Evolutionary conservation across 345 rosid species (phyloP).

Genomic region (Lumnitzera littorea): DNA sequence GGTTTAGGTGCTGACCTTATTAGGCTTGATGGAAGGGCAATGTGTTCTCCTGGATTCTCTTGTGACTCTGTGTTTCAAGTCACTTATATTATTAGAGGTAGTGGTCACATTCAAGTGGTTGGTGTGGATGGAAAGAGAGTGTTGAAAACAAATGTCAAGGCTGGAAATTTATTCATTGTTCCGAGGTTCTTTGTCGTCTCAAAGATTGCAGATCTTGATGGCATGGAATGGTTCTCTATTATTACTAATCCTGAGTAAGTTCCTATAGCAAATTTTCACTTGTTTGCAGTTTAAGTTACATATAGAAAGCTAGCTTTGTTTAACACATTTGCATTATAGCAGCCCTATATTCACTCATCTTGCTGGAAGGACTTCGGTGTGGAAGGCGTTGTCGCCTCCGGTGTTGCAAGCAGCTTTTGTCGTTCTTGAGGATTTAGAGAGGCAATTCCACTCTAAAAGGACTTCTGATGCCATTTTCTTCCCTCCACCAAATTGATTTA

Average conservation of each 20-base stretch:
- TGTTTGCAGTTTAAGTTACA: constrained; percentile 73
- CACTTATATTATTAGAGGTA: constrained; percentile 66
- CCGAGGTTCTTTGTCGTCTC: constrained; percentile 87
- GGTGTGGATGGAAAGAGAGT: constrained; percentile 70
- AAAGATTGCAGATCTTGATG: constrained; percentile 76
- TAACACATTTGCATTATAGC: constrained; percentile 4
- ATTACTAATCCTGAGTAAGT: constrained; percentile 75
- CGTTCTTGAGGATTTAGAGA: constrained; percentile 48
- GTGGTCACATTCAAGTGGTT: constrained; percentile 74
- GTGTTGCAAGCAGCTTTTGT: constrained; percentile 75
- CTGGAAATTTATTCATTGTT: constrained; percentile 65
- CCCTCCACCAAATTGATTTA: constrained; percentile 51
- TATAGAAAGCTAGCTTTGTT: constrained; percentile 39
- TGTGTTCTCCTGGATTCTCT: constrained; percentile 98
- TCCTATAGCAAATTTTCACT: constrained; percentile 5
- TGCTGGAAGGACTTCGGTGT: constrained; percentile 72
- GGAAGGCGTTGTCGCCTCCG: constrained; percentile 78
- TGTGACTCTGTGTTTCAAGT: constrained; percentile 90
- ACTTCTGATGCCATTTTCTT: constrained; percentile 67
- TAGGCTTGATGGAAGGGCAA: constrained; percentile 59
- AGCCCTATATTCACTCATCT: constrained; percentile 87
- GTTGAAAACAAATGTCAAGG: constrained; percentile 62
- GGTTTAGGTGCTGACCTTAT: constrained; percentile 93
- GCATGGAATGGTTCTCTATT: constrained; percentile 88
- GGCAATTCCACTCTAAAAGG: constrained; percentile 63